Evolutionary conservation across 2,329 filamentous ascomycete genomes (phyloP), one percentile per base, ranked within the genome.

Genomic region (Clonostachys solani): DNA sequence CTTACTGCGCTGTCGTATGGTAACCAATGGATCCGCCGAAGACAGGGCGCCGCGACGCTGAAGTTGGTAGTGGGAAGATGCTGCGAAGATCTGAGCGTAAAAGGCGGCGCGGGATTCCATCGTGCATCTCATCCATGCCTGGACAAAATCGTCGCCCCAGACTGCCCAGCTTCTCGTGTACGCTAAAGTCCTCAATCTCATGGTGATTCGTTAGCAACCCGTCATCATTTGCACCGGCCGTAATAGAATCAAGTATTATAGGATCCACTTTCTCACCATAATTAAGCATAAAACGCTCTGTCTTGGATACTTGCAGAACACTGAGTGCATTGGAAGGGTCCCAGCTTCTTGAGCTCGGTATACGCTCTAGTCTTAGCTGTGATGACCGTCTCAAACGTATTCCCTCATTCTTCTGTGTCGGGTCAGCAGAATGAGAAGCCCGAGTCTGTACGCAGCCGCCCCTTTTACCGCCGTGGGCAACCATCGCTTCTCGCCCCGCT

Each of bases 221-320:
- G n/a, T n/a, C n/a, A n/a, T n/a, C n/a, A n/a, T n/a, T n/a, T n/a
- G n/a, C n/a, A n/a, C n/a, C n/a, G n/a, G n/a, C n/a, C n/a, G n/a
- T n/a, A n/a, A n/a, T n/a, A n/a, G n/a, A n/a, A n/a, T n/a, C n/a
- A n/a, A n/a, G n/a, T n/a, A n/a, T n/a, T n/a, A n/a, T n/a, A n/a
- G n/a, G n/a, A n/a, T n/a, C n/a, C 10, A 36, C 34, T n/a, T n/a
- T 10, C 34, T 10, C n/a, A 36, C 34, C 42, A 17, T 44, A 44
- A 33, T 44, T 44, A 10, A 44, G 10, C 7, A 44, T 44, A 33
- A 44, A 44, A 33, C 42, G 42, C 29, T 44, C 42, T 16, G 6
- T 33, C 42, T 44, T 44, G 23, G 42, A 44, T 16, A 44, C 29
- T n/a, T 44, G 23, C 7, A 44, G 42, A 13, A 44, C 42, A n/a